These are phyloP conservation scores for Diversispora eburnea DNA, from an alignment of 192 early-diverging fungal species.

Conservation along the genomic window DNA sequence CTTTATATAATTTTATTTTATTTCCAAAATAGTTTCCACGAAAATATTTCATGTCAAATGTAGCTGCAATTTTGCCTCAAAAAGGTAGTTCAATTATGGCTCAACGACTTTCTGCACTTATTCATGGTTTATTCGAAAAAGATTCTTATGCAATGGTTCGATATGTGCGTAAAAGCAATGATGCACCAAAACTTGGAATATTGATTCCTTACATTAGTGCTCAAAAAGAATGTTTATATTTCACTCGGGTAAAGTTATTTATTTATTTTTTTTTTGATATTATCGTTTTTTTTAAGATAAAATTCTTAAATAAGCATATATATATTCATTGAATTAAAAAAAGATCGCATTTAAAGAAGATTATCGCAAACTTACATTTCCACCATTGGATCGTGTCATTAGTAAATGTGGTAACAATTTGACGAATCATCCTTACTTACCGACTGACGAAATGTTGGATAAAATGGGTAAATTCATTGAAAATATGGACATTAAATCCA, in stretches of 20 bases:
- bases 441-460: conserved; percentile 49
- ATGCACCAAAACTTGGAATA: conserved; percentile 60
- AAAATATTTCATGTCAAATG: conserved; percentile 52
- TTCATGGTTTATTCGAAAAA: conserved; percentile 48
- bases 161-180: conserved; percentile 49
- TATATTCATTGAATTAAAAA: neutral
- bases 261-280: neutral
- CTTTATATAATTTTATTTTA: no score
- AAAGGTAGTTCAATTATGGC: conserved; percentile 37
- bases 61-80: conserved; percentile 50
- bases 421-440: conserved; percentile 43
- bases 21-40: conserved; percentile 45
- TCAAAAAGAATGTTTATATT: conserved; percentile 42
- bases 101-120: conserved; percentile 48
- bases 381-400: conserved; percentile 43
- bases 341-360: conserved; percentile 70
- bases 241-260: conserved; percentile 26
- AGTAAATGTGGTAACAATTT: conserved; percentile 41
- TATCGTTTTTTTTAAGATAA: neutral
- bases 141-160: conserved; percentile 57
- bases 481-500: conserved; percentile 50
- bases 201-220: conserved; percentile 52
- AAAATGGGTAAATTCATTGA: conserved; percentile 55
- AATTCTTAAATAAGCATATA: neutral
- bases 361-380: conserved; percentile 51